Conservation (phyloP, 495 filamentous ascomycete genomes). For the Staphylotrichum longicolle region DNA sequence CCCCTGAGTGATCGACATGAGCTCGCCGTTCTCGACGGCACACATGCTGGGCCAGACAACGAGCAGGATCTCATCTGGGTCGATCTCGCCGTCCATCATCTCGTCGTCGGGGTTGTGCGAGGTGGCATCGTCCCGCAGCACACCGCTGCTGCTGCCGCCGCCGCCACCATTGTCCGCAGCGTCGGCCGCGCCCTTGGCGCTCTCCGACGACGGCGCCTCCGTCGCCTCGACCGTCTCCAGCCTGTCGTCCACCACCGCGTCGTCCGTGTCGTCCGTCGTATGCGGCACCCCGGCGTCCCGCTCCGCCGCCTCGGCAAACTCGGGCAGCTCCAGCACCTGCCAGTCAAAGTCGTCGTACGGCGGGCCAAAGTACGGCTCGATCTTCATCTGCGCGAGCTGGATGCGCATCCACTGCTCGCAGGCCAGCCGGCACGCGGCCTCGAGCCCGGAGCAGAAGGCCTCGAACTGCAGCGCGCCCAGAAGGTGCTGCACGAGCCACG, state of each 20-base stretch:
- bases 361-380: constrained; percentile 42
- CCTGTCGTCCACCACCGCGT: constrained; percentile 18
- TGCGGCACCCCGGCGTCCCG: constrained; percentile 13
- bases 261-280: constrained; percentile 13
- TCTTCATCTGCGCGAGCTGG: constrained; percentile 37
- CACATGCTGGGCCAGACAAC: constrained; percentile 43
- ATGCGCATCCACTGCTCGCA: constrained; percentile 41
- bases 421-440: constrained; percentile 33
- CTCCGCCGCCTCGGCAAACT: constrained; percentile 30
- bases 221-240: constrained; percentile 28
- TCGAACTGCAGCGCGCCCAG: constrained; percentile 36
- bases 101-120: constrained; percentile 6
- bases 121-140: neutral
- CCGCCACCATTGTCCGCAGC: neutral
- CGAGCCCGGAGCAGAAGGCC: constrained; percentile 35
- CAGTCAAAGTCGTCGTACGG: constrained; percentile 43
- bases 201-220: neutral
- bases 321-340: constrained; percentile 39
- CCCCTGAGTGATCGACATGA: constrained; percentile 38
- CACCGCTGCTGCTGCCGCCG: neutral
- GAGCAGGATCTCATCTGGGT: constrained; percentile 38
- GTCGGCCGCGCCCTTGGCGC: constrained; percentile 11
- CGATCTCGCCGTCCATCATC: constrained; percentile 31
- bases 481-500: constrained; percentile 40
- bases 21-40: constrained; percentile 37